Conservation (phyloP, 2,329 filamentous ascomycete genomes). For the Aureobasidium musti region DNA sequence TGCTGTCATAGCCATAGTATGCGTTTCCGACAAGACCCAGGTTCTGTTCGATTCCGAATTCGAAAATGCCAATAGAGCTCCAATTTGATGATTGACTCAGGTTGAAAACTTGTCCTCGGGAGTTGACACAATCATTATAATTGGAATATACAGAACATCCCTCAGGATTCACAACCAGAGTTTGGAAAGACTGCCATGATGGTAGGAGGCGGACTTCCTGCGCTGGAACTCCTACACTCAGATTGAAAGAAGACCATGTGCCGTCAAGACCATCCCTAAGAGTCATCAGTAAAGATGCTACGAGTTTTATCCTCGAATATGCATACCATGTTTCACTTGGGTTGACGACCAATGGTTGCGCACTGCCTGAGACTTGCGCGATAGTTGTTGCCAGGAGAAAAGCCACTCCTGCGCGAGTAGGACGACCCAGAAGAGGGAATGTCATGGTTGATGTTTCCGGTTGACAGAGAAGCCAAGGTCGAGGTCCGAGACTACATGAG, state of each 20-base stretch:
- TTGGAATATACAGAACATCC: conserved; percentile 53
- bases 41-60: conserved; percentile 59
- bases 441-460: neutral
- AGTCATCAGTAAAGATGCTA: conserved; percentile 29
- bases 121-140: conserved; percentile 51
- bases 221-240: conserved; percentile 59
- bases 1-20: conserved; percentile 60
- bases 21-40: conserved; percentile 63
- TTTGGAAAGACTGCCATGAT: conserved; percentile 70
- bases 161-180: conserved; percentile 65
- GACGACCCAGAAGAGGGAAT: neutral
- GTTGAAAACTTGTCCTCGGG: conserved; percentile 63
- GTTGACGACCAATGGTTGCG: conserved; percentile 35
- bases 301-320: neutral
- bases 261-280: conserved; percentile 65
- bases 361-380: neutral
- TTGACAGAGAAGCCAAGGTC: neutral
- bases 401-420: neutral
- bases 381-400: neutral
- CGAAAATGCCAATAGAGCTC: conserved; percentile 60
- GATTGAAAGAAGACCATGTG: conserved; percentile 68
- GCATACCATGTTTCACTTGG: conserved; percentile 37
- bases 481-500: conserved; percentile 14
- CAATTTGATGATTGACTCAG: conserved; percentile 58
- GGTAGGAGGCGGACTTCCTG: conserved; percentile 60